Conservation (phyloP, 305 asterid species). For the Fraxinus albicans region DNA sequence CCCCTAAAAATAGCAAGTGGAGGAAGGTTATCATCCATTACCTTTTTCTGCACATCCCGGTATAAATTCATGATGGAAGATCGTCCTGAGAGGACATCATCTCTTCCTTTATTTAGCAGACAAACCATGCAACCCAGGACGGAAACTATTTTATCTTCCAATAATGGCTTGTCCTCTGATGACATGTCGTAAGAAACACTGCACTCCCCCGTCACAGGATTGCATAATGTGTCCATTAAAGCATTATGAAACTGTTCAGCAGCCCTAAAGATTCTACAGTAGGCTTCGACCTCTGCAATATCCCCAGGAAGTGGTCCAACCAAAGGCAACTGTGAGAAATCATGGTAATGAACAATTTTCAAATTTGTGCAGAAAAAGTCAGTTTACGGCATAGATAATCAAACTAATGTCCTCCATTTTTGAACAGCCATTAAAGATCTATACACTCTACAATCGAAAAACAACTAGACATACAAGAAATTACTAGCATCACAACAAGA, state of each 20-base stretch:
- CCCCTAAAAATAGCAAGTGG: slow-evolving; percentile 92
- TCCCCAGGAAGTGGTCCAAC: slow-evolving; percentile 99
- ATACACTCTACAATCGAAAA: neutral
- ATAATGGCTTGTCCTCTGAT: slow-evolving; percentile 65
- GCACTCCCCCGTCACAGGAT: slow-evolving; percentile 90
- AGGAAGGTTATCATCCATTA: slow-evolving; percentile 65
- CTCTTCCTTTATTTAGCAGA: slow-evolving; percentile 90
- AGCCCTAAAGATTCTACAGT: slow-evolving; percentile 91
- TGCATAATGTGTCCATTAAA: slow-evolving; percentile 85
- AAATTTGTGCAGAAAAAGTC: slow-evolving; percentile 30
- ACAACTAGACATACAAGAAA: neutral
- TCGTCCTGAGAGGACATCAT: slow-evolving; percentile 85
- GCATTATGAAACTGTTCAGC: slow-evolving; percentile 90
- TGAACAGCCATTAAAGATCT: neutral
- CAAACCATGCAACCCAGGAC: slow-evolving; percentile 98
- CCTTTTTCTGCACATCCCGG: slow-evolving; percentile 51
- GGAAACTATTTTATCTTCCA: slow-evolving; percentile 89
- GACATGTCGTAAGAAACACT: slow-evolving; percentile 79
- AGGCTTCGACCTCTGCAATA: slow-evolving; percentile 96
- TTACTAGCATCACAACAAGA: neutral
- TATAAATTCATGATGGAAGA: slow-evolving; percentile 61
- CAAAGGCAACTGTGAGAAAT: slow-evolving; percentile 60
- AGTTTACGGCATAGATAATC: slow-evolving; percentile 20
- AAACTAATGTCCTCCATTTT: neutral
- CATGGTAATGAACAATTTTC: slow-evolving; percentile 52